A percentile compares a stretch with the other conserved stretches of the same genome.
Conservation (phyloP, 2,329 filamentous ascomycete species). For the Byssoonygena ceratinophila region DNA sequence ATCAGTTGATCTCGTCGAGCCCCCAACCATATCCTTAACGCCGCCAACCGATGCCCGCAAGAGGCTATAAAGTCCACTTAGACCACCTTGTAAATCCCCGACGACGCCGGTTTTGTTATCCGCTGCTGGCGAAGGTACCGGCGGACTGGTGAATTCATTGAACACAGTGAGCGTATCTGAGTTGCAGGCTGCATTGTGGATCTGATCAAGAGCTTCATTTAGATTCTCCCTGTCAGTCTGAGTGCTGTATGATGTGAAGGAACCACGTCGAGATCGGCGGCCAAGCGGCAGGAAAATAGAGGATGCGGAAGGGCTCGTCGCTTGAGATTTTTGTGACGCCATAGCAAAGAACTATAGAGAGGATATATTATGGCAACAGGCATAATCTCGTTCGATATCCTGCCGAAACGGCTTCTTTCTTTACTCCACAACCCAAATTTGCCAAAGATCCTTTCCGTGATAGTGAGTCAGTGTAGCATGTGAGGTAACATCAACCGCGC, state of each 20-base stretch:
- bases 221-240: constrained; percentile 62
- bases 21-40: constrained; percentile 44
- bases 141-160: constrained; percentile 65
- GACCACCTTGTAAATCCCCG: constrained; percentile 68
- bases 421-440: not conserved
- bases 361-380: not conserved
- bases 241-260: constrained; percentile 41
- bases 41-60: constrained; percentile 72
- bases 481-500: not conserved
- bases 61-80: constrained; percentile 80
- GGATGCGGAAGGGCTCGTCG: constrained; percentile 37
- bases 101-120: constrained; percentile 60
- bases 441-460: not conserved
- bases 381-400: not conserved
- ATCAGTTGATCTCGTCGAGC: constrained; percentile 26
- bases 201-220: constrained; percentile 69
- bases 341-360: constrained; percentile 19
- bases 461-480: not conserved
- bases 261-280: constrained; percentile 35
- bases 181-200: constrained; percentile 79
- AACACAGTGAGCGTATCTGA: constrained; percentile 81
- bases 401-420: not conserved
- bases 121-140: constrained; percentile 51
- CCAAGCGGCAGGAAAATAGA: constrained; percentile 38
- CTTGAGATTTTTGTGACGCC: constrained; percentile 31